Percentiles rank a stretch among this genome's conserved stretches.
These are phyloP conservation scores for Rhododendron ovatum DNA, from an alignment of 148 eudicot genomes.

Conservation along the genomic window DNA sequence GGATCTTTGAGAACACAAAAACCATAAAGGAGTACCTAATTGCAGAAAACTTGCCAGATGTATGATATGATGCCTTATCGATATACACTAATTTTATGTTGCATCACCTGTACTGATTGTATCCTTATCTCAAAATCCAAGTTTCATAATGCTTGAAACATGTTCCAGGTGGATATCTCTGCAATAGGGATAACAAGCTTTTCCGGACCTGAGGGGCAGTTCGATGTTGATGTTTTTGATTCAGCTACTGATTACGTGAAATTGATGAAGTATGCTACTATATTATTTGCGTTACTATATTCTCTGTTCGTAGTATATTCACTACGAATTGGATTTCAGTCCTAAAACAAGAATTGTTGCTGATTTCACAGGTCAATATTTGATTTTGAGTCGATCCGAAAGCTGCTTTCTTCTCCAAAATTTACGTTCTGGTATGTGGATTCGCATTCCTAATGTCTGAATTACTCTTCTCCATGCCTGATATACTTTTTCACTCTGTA, in stretches of 20 bases:
- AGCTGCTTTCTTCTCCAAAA: conserved; percentile 77
- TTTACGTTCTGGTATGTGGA: conserved; percentile 80
- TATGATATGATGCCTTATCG: conserved; percentile 23
- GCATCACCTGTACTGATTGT: conserved; percentile 2
- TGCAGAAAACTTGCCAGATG: conserved; percentile 87
- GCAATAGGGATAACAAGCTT: conserved; percentile 60
- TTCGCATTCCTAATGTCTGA: neutral
- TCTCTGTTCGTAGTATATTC: neutral
- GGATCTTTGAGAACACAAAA: conserved; percentile 81
- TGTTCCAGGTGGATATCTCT: conserved; percentile 75
- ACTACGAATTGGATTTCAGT: neutral
- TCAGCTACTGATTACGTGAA: conserved; percentile 82
- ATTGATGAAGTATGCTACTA: conserved; percentile 78
- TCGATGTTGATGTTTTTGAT: conserved; percentile 96
- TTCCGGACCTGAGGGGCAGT: conserved; percentile 81
- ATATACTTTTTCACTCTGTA: neutral
- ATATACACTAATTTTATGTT: neutral
- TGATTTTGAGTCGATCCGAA: conserved; percentile 73
- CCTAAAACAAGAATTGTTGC: neutral
- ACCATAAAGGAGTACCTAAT: conserved; percentile 90
- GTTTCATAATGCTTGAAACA: conserved; percentile 2
- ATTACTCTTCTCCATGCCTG: neutral
- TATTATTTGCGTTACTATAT: neutral
- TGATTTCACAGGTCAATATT: conserved; percentile 63
- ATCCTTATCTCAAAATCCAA: neutral